Conservation (phyloP, 1,139 yeast species). For the Sugiyamaella pinicola region DNA sequence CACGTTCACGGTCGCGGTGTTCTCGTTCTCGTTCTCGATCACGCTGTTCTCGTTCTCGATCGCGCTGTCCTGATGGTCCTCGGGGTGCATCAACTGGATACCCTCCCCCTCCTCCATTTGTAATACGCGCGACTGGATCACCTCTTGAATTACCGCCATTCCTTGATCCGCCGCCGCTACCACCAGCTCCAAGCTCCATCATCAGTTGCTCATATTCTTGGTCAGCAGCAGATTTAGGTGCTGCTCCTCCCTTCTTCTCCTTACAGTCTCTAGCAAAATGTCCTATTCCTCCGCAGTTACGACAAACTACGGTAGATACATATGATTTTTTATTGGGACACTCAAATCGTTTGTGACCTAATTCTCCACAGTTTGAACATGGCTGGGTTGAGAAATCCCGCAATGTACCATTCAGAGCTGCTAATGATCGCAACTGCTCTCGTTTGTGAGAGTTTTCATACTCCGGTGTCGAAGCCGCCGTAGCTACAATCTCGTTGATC, state of each 20-base stretch:
- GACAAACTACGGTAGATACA: slow-evolving; percentile 65
- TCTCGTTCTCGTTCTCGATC: slow-evolving; percentile 9
- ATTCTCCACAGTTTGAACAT: slow-evolving; percentile 60
- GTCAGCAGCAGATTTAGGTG: slow-evolving; percentile 42
- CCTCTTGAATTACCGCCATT: slow-evolving; percentile 20
- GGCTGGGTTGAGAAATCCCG: slow-evolving; percentile 77
- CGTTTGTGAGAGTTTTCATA: slow-evolving; percentile 92
- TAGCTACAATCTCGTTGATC: slow-evolving; percentile 75
- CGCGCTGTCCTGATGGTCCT: slow-evolving; percentile 10
- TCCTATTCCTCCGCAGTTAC: slow-evolving; percentile 77
- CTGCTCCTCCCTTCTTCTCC: slow-evolving; percentile 31
- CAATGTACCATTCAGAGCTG: slow-evolving; percentile 90
- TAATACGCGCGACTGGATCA: background rate
- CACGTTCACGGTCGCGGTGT: slow-evolving; percentile 6
- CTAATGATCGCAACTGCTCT: slow-evolving; percentile 87
- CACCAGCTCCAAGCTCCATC: slow-evolving; percentile 45
- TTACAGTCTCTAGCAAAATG: slow-evolving; percentile 90
- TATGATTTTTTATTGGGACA: slow-evolving; percentile 60
- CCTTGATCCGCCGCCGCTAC: slow-evolving; percentile 10
- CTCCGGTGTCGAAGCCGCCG: slow-evolving; percentile 82
- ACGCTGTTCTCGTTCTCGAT: slow-evolving; percentile 4
- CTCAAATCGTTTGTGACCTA: slow-evolving; percentile 63
- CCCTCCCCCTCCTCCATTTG: background rate
- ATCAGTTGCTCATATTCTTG: slow-evolving; percentile 55
- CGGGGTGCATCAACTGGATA: slow-evolving; percentile 3